Conservation (phyloP, 176 grass and related monocot species). For the Aegilops speltoides region DNA sequence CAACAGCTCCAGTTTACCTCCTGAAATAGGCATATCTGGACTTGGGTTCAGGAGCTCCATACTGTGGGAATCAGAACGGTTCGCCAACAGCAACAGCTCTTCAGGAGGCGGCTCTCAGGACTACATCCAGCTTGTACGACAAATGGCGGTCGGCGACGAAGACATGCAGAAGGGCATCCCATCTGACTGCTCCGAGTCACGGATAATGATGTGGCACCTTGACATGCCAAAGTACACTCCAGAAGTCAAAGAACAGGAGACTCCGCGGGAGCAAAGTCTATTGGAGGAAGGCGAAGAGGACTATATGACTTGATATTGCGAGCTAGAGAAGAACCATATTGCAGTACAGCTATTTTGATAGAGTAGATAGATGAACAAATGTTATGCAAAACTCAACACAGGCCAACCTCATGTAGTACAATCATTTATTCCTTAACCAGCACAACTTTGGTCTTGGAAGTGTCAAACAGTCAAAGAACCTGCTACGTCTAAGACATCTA, state of each 20-base stretch:
- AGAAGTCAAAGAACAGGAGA: background rate
- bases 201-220: conserved; percentile 55
- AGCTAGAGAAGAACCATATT: background rate
- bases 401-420: conserved; percentile 32
- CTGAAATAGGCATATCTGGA: conserved; percentile 38
- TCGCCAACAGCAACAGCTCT: conserved; percentile 20
- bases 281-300: background rate
- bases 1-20: conserved; percentile 3
- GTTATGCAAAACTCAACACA: background rate
- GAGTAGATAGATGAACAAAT: background rate
- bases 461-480: conserved; percentile 2
- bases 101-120: conserved; percentile 38
- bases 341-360: background rate
- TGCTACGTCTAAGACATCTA: conserved; percentile 6
- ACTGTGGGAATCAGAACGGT: conserved; percentile 58
- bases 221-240: conserved; percentile 41
- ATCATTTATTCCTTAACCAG: conserved; percentile 8
- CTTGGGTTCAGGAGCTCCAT: conserved; percentile 68
- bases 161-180: conserved; percentile 31
- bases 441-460: background rate
- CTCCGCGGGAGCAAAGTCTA: background rate
- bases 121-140: conserved; percentile 43
- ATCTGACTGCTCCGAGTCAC: conserved; percentile 49
- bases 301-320: background rate
- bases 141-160: conserved; percentile 11